These are phyloP conservation scores for Phragmites australis DNA, from an alignment of 176 grass and related monocot genomes.

Conservation along the genomic window DNA sequence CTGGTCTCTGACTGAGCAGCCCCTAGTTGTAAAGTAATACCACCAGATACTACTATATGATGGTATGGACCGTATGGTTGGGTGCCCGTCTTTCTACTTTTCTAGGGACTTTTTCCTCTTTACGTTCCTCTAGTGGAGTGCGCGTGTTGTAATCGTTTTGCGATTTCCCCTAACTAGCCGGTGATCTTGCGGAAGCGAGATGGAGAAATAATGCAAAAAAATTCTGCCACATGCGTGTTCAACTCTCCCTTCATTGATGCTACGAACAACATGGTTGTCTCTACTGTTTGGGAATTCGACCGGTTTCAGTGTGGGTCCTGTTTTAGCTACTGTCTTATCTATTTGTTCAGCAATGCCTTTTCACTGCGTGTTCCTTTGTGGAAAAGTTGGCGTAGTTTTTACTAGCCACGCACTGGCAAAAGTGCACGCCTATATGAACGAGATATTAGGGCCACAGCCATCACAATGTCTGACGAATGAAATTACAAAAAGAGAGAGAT, in stretches of 20 bases:
- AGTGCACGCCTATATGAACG: background rate
- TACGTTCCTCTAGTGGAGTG: constrained; percentile 40
- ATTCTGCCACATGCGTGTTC: constrained; percentile 22
- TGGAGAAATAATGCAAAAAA: constrained; percentile 51
- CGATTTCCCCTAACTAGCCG: constrained; percentile 47
- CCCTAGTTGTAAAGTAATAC: constrained; percentile 53
- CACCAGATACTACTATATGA: constrained; percentile 35
- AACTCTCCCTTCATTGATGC: background rate
- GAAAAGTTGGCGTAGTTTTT: background rate
- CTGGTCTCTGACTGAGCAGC: constrained; percentile 46
- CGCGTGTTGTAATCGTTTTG: constrained; percentile 47
- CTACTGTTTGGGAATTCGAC: background rate
- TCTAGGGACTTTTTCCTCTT: constrained; percentile 27
- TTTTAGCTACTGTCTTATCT: background rate
- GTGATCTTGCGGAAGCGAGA: constrained; percentile 56
- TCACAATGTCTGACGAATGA: background rate
- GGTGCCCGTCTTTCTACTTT: constrained; percentile 40
- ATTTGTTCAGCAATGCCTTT: background rate
- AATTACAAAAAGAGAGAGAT: background rate
- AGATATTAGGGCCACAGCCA: background rate
- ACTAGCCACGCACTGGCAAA: background rate
- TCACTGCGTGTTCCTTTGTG: background rate
- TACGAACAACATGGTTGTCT: background rate
- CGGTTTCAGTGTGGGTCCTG: too few species aligned
- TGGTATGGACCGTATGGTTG: constrained; percentile 47